phyloP scores from a whole-genome alignment of 352 stramenopile species.

The Phytophthora sansomeana region DNA sequence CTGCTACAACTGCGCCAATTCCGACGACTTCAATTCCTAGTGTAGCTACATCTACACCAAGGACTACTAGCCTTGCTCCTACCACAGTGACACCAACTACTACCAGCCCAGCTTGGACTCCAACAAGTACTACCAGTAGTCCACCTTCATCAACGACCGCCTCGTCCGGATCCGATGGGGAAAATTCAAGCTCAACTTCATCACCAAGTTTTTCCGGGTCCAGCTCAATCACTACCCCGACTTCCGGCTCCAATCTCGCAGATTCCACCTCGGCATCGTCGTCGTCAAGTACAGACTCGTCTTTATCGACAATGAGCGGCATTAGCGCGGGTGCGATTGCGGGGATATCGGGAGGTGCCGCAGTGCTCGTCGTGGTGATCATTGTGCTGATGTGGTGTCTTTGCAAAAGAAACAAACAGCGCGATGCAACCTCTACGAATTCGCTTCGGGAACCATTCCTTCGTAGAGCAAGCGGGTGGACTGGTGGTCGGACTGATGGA shows the following conservation, averaged over 20 bases:
- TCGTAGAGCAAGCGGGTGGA: conserved; percentile 6
- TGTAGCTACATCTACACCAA: too few relatives aligned
- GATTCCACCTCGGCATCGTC: background rate
- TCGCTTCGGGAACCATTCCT: conserved; percentile 9
- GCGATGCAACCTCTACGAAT: background rate
- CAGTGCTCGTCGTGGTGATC: conserved; percentile 10
- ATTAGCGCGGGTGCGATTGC: background rate
- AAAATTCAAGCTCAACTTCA: background rate
- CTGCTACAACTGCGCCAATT: too few relatives aligned
- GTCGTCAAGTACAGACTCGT: background rate
- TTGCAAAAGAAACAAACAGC: conserved; percentile 3
- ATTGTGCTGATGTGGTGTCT: background rate
- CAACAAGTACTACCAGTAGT: too few relatives aligned
- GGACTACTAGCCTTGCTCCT: too few relatives aligned
- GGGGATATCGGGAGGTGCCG: background rate
- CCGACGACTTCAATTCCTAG: too few relatives aligned
- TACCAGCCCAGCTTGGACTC: too few relatives aligned
- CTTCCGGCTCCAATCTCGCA: background rate
- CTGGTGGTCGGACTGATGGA: background rate
- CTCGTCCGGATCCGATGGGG: too few relatives aligned
- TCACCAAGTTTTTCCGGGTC: background rate
- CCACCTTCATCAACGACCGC: too few relatives aligned
- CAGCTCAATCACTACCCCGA: background rate
- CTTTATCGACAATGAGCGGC: background rate
- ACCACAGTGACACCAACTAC: too few relatives aligned